Conservation (phyloP, 805 yeast genomes). For the Metschnikowia proteae region DNA sequence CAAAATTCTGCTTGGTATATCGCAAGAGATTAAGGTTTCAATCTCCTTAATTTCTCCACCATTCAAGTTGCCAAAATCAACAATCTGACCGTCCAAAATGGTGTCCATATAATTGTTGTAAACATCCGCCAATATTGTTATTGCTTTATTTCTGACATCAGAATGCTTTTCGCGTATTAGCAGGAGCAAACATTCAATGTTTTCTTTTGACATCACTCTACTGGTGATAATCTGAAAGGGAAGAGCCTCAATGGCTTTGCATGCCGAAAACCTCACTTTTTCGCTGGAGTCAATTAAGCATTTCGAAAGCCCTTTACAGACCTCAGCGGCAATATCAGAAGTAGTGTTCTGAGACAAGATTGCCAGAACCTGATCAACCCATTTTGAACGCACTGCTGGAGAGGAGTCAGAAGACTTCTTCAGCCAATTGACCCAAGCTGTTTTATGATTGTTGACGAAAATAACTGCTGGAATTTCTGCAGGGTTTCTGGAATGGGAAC, state of each 20-base stretch:
- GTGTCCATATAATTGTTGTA: constrained; percentile 46
- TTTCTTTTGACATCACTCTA: constrained; percentile 43
- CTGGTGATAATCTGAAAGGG: constrained; percentile 45
- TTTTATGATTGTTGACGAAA: constrained; percentile 54
- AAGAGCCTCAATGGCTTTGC: constrained; percentile 47
- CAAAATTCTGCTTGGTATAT: constrained; percentile 65
- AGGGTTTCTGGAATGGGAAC: constrained; percentile 27
- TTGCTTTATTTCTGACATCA: constrained; percentile 59
- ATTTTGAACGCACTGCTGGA: constrained; percentile 57
- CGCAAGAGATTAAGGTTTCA: constrained; percentile 30
- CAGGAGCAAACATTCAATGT: constrained; percentile 54
- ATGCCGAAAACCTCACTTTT: constrained; percentile 61
- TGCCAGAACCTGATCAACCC: constrained; percentile 59
- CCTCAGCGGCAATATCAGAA: constrained; percentile 40
- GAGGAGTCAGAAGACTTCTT: constrained; percentile 70
- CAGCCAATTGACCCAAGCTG: constrained; percentile 68
- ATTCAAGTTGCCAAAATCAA: constrained; percentile 30
- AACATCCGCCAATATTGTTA: constrained; percentile 50
- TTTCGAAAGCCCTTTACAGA: constrained; percentile 54
- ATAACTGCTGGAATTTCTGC: constrained; percentile 45
- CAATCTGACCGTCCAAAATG: constrained; percentile 13
- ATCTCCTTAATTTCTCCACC: constrained; percentile 24
- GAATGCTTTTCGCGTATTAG: constrained; percentile 68
- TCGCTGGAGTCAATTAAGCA: constrained; percentile 75
- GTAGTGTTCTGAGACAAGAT: constrained; percentile 45